Conservation (phyloP, 768 basidiomycete genomes). For the Phylloporus sp. region DNA sequence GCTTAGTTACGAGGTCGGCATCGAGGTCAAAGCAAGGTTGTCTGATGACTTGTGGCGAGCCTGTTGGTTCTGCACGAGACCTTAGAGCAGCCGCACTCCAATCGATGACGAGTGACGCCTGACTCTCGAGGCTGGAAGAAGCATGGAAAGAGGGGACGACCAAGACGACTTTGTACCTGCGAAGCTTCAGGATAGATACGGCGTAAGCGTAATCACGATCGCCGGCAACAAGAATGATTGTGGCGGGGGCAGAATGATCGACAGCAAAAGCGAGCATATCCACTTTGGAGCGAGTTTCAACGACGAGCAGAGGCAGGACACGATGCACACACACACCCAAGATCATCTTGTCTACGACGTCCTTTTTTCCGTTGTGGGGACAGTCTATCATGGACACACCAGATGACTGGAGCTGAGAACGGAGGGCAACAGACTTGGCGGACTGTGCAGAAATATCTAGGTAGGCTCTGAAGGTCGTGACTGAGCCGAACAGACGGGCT, state of each 20-base stretch:
- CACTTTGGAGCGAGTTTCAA: slow-evolving; percentile 34
- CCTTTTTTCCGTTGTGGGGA: slow-evolving; percentile 30
- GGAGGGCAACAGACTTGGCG: slow-evolving; percentile 30
- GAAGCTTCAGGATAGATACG: slow-evolving; percentile 51
- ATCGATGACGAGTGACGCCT: slow-evolving; percentile 50
- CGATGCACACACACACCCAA: slow-evolving; percentile 30
- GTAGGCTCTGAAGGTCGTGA: slow-evolving; percentile 52
- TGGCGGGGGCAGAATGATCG: slow-evolving; percentile 50
- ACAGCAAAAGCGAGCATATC: slow-evolving; percentile 67
- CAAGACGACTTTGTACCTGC: slow-evolving; percentile 49
- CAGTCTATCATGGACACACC: slow-evolving; percentile 39
- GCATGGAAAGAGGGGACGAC: slow-evolving; percentile 38
- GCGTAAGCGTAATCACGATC: slow-evolving; percentile 66
- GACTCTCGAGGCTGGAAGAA: slow-evolving; percentile 45
- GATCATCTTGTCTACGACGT: slow-evolving; percentile 45
- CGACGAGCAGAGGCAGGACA: not conserved
- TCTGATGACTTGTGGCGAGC: slow-evolving; percentile 14
- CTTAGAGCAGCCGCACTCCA: slow-evolving; percentile 43
- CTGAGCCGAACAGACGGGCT: slow-evolving; percentile 43
- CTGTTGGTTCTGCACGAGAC: slow-evolving; percentile 19
- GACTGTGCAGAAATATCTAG: slow-evolving; percentile 41
- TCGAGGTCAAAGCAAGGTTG: slow-evolving; percentile 27
- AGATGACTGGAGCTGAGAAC: slow-evolving; percentile 42
- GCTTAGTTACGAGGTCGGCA: slow-evolving; percentile 13
- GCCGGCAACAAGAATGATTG: slow-evolving; percentile 59